These are phyloP conservation scores for Alternaria sp. DNA, from an alignment of 2,329 filamentous ascomycete species.

Conservation along the genomic window DNA sequence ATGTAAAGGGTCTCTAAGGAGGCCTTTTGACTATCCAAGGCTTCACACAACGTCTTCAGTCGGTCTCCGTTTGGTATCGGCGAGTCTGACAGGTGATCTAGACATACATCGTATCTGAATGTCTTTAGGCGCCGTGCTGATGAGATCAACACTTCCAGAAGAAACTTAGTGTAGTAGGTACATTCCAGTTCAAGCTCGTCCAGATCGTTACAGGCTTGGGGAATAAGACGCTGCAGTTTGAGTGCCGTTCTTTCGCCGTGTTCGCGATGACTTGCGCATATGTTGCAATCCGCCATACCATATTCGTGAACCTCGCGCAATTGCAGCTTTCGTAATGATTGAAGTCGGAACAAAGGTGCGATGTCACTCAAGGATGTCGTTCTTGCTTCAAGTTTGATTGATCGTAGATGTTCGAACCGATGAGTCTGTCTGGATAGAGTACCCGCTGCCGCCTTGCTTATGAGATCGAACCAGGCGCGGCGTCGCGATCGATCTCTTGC, in stretches of 20 bases:
- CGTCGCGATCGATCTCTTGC: not conserved
- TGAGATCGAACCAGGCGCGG: constrained; percentile 33
- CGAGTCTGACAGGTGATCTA: constrained; percentile 8
- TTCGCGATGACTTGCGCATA: not conserved
- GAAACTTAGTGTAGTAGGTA: constrained; percentile 18
- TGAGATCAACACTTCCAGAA: constrained; percentile 26
- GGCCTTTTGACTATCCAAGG: constrained; percentile 21
- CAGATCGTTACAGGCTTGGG: constrained; percentile 24
- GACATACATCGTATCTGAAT: constrained; percentile 24
- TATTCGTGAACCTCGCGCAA: constrained; percentile 22
- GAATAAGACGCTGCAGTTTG: constrained; percentile 26
- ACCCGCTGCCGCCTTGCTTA: constrained; percentile 25
- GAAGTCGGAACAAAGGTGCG: constrained; percentile 33
- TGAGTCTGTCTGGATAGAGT: constrained; percentile 25
- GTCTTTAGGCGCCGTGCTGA: constrained; percentile 25
- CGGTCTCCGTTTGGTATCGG: constrained; percentile 5
- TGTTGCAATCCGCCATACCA: not conserved
- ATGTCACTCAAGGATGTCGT: constrained; percentile 22
- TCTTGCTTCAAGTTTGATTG: constrained; percentile 25
- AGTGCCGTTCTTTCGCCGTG: constrained; percentile 3
- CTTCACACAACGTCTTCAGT: constrained; percentile 9
- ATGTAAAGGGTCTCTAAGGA: constrained; percentile 23
- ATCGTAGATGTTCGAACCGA: constrained; percentile 26
- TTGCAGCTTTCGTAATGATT: constrained; percentile 29
- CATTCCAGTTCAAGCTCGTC: constrained; percentile 26